Evolutionary conservation across 345 rosid species (phyloP), one percentile per base, ranked within the genome.

Genomic region (Rhodamnia rubescens): DNA sequence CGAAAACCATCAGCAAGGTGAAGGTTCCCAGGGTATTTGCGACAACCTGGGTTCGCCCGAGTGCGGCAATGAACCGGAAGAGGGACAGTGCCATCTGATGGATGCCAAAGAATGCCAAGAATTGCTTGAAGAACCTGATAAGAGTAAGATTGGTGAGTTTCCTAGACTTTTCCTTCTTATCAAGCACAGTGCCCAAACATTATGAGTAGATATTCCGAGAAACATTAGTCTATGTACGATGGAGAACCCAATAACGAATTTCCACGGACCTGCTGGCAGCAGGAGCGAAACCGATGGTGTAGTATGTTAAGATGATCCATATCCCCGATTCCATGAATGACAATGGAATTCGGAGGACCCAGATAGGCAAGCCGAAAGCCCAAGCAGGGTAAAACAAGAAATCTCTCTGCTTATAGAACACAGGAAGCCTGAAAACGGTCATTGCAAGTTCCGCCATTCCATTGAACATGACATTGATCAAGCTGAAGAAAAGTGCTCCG

Each of bases 21-120:
- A 95, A 93, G 59, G 92, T 85, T 7, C 95, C 96, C 8, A 91
- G 86, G 21, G 94, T 91, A 89, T 88, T 96, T n/a, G 99, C 87
- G 9, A 95, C 88, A 15, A 96, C 95, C 87, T 88, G 89, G 69
- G 94, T 91, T 89, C 98, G 91, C 88, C 96, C 98, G 21, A 96
- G 29, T 12, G 96, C 97, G 84, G 92, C 98, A 89, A 93, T 89
- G 89, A 94, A 93, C 86, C 98, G 91, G 86, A 95, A 96, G 82
- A 96, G 93, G 18, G 94, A 86, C 55, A 94, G 88, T 81, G 98
- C 96, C 98, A 95, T 96, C 91, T 96, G 98, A 84, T 96, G 94
- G 85, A 95, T 88, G 83, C 90, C 85, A 81, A 94, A 87, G 88
- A 90, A 92, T 32, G 96, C 93, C 83, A 96, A 84, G 85, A 92